Evolutionary conservation across 2,329 filamentous ascomycete species (phyloP).

Genomic region (Claviceps citrina): DNA sequence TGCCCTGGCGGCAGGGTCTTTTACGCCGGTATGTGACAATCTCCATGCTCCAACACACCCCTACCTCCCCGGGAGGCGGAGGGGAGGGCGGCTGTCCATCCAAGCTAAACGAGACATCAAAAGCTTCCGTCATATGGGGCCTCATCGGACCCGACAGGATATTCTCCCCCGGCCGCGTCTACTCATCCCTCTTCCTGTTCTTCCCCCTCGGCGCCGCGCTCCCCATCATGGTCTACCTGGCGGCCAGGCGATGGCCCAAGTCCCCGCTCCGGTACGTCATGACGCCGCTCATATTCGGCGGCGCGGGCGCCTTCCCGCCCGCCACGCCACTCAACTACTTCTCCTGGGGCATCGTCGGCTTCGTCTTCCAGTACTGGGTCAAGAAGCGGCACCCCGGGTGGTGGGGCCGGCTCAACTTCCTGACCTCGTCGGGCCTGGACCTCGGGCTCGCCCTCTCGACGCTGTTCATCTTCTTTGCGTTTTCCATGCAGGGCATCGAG

Average conservation of each 20-base stretch:
- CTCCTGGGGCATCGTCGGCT: slow-evolving; percentile 57
- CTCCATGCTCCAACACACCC: background rate
- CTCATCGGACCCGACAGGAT: slow-evolving; percentile 48
- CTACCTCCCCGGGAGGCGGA: too few species aligned
- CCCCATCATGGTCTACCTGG: slow-evolving; percentile 36
- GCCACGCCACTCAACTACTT: slow-evolving; percentile 62
- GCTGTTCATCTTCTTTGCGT: slow-evolving; percentile 54
- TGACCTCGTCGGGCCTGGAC: slow-evolving; percentile 55
- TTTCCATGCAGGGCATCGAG: slow-evolving; percentile 45
- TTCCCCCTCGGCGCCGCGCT: slow-evolving; percentile 40
- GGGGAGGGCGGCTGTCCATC: too few species aligned
- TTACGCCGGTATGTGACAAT: slow-evolving; percentile 42
- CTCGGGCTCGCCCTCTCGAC: slow-evolving; percentile 52
- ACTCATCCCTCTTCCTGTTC: slow-evolving; percentile 44
- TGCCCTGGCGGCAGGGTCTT: slow-evolving; percentile 50
- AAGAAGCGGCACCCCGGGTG: slow-evolving; percentile 48
- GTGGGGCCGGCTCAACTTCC: slow-evolving; percentile 62
- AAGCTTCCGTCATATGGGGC: slow-evolving; percentile 52
- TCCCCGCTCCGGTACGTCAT: slow-evolving; percentile 38
- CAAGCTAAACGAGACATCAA: too few species aligned
- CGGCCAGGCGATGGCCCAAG: slow-evolving; percentile 33
- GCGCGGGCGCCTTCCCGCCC: slow-evolving; percentile 41
- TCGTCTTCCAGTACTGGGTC: slow-evolving; percentile 54
- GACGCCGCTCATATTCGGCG: slow-evolving; percentile 48
- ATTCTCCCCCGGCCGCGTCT: slow-evolving; percentile 47